Evolutionary conservation across 257 asterid genomes (phyloP), one percentile per base, ranked within the genome.

Genomic region (Lantana camara): DNA sequence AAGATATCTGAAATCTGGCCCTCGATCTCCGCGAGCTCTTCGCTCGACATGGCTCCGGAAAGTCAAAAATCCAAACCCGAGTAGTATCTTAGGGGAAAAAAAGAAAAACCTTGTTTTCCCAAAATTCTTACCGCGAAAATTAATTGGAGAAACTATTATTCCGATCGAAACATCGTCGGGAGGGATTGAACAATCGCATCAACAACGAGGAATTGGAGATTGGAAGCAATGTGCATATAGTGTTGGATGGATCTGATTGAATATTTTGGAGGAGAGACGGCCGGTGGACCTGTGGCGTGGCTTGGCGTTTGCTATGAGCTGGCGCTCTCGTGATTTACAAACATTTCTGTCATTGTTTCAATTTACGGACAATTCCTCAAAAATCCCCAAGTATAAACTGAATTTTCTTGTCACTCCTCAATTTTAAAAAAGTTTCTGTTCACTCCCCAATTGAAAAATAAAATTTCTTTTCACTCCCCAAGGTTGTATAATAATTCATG

Each of bases 21-120:
- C 57, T 93, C 98, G 79, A 93, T 90, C 89, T 93, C 96, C 57
- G 85, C 83, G 48, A 93, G 95, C 81, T 84, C 95, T 40, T 93
- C 97, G 90, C 94, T 87, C 62, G 71, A 80, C 96, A 90, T 87
- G 21, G 63, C 63, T 63, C 60, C 76, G 17, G 63, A 32, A 59
- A 57, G 47, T 48, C 57, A 67, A 49, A 55, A 61, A 56, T 38
- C 53, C 70, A 73, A 73, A 66, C 66, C 62, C 50, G 64, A 72
- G 40, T 60, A 52, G 24, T 71, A 68, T 68, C 72, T 60, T 27
- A 2, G 32, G 32, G 5, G 5, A 27, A 27, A 27, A 27, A 41
- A 60, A 21, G 6, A 20, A 24, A 13, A 44, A 63, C 15, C 19
- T 47, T 17, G 13, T 55, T 30, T 27, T 35, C 17, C 17, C 37